phyloP scores from a whole-genome alignment of 1,284 basidiomycete species.

The Ustilago loliicola region DNA sequence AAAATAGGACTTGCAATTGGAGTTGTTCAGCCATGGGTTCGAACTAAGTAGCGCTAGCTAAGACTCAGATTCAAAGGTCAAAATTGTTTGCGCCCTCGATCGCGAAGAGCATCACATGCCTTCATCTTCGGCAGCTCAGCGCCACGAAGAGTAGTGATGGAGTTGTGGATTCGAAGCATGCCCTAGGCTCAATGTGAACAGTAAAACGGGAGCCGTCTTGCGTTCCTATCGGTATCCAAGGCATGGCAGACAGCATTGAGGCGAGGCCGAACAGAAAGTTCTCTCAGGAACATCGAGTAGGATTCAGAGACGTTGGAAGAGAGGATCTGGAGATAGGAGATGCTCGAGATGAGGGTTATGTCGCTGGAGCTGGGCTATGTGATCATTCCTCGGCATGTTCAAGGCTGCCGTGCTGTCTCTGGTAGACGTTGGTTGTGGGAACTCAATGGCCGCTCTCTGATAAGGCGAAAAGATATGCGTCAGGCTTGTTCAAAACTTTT shows the following conservation, averaged over 20 bases:
- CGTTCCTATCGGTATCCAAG: no score
- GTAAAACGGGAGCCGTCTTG: no score
- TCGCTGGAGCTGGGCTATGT: background rate
- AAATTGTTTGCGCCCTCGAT: no score
- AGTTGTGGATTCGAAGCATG: no score
- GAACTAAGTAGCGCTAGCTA: no score
- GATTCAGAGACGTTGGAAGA: background rate
- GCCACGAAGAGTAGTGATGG: no score
- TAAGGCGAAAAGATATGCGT: background rate
- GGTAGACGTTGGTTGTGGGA: background rate
- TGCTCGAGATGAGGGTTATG: background rate
- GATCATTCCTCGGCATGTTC: background rate
- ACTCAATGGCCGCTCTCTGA: background rate
- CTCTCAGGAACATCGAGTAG: conserved; percentile 4
- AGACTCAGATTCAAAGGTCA: no score
- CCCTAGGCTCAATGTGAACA: background rate
- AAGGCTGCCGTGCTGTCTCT: background rate
- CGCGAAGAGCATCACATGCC: no score
- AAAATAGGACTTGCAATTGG: conserved; percentile 1
- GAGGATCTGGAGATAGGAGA: background rate
- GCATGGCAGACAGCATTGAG: background rate
- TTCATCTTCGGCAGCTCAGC: no score
- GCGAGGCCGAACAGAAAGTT: conserved; percentile 1
- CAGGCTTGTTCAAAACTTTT: background rate
- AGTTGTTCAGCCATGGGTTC: no score